phyloP scores from a whole-genome alignment of 163 green algal genomes.

The Prototheca cutis region DNA sequence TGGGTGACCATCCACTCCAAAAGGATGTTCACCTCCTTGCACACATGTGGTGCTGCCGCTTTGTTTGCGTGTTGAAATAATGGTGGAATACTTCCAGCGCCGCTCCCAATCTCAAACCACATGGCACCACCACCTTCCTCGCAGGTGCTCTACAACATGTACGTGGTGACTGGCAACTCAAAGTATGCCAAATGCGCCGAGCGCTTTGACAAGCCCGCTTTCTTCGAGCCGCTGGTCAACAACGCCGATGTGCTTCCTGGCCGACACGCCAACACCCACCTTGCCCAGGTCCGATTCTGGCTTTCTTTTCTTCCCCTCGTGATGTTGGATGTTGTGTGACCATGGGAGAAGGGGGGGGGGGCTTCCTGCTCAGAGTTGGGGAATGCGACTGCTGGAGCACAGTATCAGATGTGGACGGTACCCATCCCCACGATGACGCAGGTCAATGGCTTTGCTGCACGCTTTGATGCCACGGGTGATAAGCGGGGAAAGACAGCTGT shows the following conservation, averaged over 20 bases:
- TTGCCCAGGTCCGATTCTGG: slow-evolving; percentile 39
- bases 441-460: slow-evolving; percentile 53
- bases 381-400: too few species aligned
- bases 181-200: slow-evolving; percentile 21
- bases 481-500: slow-evolving; percentile 13
- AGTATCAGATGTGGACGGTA: too few species aligned
- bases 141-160: slow-evolving; percentile 47
- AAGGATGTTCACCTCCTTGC: too few species aligned
- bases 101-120: neutral
- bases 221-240: slow-evolving; percentile 30
- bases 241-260: slow-evolving; percentile 34
- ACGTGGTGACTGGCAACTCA: slow-evolving; percentile 20
- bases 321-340: neutral
- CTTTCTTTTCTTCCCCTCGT: neutral
- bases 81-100: too few species aligned
- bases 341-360: too few species aligned
- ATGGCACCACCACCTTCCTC: neutral
- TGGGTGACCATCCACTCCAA: too few species aligned
- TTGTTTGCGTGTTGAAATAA: too few species aligned
- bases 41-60: too few species aligned
- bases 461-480: slow-evolving; percentile 34
- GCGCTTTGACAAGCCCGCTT: slow-evolving; percentile 52
- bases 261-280: slow-evolving; percentile 63
- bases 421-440: too few species aligned
- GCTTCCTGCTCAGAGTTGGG: too few species aligned